phyloP scores from a whole-genome alignment of 305 asterid genomes.

The Fraxinus paxiana region DNA sequence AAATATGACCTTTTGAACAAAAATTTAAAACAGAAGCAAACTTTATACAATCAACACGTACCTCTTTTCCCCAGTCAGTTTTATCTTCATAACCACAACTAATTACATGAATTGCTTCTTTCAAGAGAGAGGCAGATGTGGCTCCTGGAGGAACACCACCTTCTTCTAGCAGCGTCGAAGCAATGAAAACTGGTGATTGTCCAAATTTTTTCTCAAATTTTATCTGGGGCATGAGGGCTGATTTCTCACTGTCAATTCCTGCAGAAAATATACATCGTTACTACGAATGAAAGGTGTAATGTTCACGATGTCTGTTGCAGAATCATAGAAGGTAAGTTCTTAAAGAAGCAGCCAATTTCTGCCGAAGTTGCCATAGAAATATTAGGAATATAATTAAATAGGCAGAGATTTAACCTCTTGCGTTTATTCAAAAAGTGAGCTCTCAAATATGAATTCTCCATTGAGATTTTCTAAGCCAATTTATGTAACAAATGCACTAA shows the following conservation, averaged over 20 bases:
- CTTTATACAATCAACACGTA: constrained; percentile 19
- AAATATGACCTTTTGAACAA: neutral
- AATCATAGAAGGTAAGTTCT: neutral
- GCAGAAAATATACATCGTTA: constrained; percentile 24
- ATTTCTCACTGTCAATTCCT: constrained; percentile 77
- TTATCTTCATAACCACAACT: constrained; percentile 96
- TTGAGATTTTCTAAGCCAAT: neutral
- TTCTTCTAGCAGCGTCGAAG: constrained; percentile 77
- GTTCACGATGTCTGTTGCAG: neutral
- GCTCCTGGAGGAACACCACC: constrained; percentile 89
- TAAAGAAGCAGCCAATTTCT: neutral
- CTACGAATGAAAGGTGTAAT: constrained; percentile 2
- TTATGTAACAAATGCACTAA: neutral
- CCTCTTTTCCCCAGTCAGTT: constrained; percentile 99
- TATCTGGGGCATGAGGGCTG: constrained; percentile 82
- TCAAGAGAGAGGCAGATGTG: constrained; percentile 78
- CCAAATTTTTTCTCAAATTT: constrained; percentile 88
- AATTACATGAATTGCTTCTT: constrained; percentile 92
- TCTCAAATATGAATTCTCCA: neutral
- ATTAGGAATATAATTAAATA: neutral
- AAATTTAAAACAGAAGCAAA: neutral
- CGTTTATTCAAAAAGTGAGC: neutral
- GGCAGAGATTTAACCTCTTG: neutral
- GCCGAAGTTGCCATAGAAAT: neutral
- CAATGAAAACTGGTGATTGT: constrained; percentile 85